phyloP scores from a whole-genome alignment of 495 filamentous ascomycete genomes.

The Penicillium silybi region DNA sequence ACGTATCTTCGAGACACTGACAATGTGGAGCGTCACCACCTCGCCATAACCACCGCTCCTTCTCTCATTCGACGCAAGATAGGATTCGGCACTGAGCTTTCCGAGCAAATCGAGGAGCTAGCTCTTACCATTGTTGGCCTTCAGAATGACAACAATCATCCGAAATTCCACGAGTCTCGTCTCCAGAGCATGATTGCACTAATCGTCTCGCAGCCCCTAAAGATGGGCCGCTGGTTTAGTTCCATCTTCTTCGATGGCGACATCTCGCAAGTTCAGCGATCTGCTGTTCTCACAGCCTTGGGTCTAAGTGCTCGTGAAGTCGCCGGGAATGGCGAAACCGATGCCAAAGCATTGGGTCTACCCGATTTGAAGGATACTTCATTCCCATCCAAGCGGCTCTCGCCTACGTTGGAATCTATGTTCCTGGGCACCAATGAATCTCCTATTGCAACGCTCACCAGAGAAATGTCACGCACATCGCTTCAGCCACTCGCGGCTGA shows the following conservation, averaged over 20 bases:
- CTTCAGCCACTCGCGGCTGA: conserved; percentile 74
- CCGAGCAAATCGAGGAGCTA: conserved; percentile 78
- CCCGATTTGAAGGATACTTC: conserved; percentile 37
- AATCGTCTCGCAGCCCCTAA: conserved; percentile 67
- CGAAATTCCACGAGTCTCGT: conserved; percentile 66
- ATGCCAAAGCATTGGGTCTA: conserved; percentile 39
- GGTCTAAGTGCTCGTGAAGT: conserved; percentile 85
- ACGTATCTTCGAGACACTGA: conserved; percentile 74
- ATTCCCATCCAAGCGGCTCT: conserved; percentile 74
- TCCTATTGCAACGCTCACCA: conserved; percentile 58
- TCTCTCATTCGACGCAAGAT: conserved; percentile 83
- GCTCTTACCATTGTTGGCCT: conserved; percentile 71
- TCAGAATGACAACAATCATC: conserved; percentile 61
- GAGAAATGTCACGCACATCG: conserved; percentile 60
- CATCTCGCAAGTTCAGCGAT: conserved; percentile 78
- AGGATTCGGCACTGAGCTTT: conserved; percentile 80
- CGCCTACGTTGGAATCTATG: conserved; percentile 48
- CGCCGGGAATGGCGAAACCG: conserved; percentile 70
- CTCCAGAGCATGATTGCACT: conserved; percentile 83
- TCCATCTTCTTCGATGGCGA: conserved; percentile 88
- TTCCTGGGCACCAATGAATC: conserved; percentile 43
- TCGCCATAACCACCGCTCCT: conserved; percentile 73
- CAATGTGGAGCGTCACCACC: conserved; percentile 74
- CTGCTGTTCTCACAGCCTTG: conserved; percentile 72
- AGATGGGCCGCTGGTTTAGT: conserved; percentile 79